A percentile compares a stretch with the other conserved stretches of the same genome.
Conservation (phyloP, 176 grass and related monocot species). For the Alloteropsis semialata region DNA sequence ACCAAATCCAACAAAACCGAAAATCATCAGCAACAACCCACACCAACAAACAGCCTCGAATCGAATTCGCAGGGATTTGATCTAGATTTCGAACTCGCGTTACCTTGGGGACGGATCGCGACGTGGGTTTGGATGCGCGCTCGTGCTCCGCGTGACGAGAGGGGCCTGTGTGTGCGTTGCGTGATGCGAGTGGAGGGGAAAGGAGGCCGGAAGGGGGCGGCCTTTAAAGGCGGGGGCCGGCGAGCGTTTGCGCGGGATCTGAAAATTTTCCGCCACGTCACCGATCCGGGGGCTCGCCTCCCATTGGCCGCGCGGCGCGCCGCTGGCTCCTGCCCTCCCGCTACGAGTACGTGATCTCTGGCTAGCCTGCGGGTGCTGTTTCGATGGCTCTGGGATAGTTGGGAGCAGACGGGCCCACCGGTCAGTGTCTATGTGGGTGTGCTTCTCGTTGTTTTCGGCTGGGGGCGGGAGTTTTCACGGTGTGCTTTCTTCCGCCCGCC, state of each 20-base stretch:
- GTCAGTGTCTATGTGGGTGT: background rate
- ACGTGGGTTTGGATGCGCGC: background rate
- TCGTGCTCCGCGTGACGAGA: background rate
- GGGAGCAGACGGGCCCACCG: background rate
- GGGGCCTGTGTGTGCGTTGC: background rate
- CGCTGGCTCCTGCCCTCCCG: background rate
- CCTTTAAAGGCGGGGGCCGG: constrained; percentile 40
- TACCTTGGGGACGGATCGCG: constrained; percentile 45
- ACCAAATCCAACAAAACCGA: constrained; percentile 10
- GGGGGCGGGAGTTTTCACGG: background rate
- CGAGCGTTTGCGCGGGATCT: constrained; percentile 57
- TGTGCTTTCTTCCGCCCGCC: constrained; percentile 5
- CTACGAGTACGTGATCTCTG: background rate
- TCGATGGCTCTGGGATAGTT: background rate
- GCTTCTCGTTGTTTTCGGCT: background rate
- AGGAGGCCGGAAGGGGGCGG: background rate
- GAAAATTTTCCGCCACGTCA: constrained; percentile 50
- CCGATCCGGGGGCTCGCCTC: constrained; percentile 41
- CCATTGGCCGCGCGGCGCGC: constrained; percentile 27
- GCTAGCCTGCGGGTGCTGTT: background rate
- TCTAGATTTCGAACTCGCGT: background rate
- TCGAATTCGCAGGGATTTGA: background rate
- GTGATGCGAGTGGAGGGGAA: constrained; percentile 7
- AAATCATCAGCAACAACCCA: constrained; percentile 22
- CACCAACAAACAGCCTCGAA: background rate